These are phyloP conservation scores for Sisymbrium irio DNA, from an alignment of 345 rosid species.

Conservation along the genomic window DNA sequence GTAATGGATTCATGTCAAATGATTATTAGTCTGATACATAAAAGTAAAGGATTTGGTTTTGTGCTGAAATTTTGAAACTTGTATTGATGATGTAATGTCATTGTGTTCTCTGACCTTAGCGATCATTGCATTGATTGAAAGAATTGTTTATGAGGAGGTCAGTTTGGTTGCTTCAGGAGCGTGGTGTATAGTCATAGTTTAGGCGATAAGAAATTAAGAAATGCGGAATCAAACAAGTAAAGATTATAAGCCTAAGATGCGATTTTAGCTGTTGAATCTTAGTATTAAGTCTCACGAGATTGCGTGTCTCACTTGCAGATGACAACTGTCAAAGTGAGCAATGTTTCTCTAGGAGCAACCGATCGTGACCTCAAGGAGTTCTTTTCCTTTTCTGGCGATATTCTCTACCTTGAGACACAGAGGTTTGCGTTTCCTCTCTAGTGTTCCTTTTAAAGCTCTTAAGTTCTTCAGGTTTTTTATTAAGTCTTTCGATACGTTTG, in stretches of 20 bases:
- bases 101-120: background rate
- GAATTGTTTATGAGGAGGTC: background rate
- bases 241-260: background rate
- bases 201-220: background rate
- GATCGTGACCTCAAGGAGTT: constrained; percentile 71
- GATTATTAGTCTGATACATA: background rate
- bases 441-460: background rate
- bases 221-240: background rate
- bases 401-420: constrained; percentile 61
- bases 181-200: background rate
- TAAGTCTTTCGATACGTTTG: constrained; percentile 12
- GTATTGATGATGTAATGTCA: background rate
- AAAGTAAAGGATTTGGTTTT: background rate
- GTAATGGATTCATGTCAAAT: background rate
- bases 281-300: background rate
- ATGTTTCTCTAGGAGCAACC: constrained; percentile 70
- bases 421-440: constrained; percentile 39
- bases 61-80: background rate
- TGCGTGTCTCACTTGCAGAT: constrained; percentile 35
- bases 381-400: constrained; percentile 84
- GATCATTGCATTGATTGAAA: background rate
- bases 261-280: background rate
- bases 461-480: constrained; percentile 2
- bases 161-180: background rate
- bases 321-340: constrained; percentile 58